phyloP scores from a whole-genome alignment of 1,139 yeast genomes.

The Casaregolazyma lundiana region DNA sequence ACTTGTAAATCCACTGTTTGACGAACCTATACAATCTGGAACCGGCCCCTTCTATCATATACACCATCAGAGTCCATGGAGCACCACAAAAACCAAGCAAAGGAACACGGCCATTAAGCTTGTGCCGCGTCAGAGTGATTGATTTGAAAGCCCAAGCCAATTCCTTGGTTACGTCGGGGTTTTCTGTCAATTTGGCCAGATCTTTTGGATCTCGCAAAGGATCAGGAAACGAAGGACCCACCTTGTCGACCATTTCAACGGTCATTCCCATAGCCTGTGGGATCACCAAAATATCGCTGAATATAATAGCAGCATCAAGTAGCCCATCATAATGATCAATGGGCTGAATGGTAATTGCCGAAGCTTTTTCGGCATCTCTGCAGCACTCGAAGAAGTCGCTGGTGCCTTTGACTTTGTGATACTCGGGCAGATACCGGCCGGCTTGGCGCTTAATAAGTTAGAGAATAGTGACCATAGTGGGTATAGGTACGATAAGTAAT shows the following conservation, averaged over 20 bases:
- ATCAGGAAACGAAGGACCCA: slow-evolving; percentile 88
- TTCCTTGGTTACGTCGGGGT: slow-evolving; percentile 65
- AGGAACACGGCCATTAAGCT: slow-evolving; percentile 86
- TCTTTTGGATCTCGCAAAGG: slow-evolving; percentile 79
- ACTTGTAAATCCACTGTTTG: slow-evolving; percentile 84
- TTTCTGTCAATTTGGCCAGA: slow-evolving; percentile 48
- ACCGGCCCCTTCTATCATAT: slow-evolving; percentile 98
- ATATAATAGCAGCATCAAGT: slow-evolving; percentile 93
- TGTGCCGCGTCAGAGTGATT: slow-evolving; percentile 77
- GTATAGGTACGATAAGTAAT: too few relatives aligned
- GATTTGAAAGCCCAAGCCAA: slow-evolving; percentile 94
- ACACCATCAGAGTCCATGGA: slow-evolving; percentile 94
- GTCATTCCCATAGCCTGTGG: slow-evolving; percentile 99
- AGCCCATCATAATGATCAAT: slow-evolving; percentile 83
- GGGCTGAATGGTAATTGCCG: slow-evolving; percentile 94
- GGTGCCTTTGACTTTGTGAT: slow-evolving; percentile 81
- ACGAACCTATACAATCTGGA: slow-evolving; percentile 86
- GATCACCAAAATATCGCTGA: slow-evolving; percentile 89
- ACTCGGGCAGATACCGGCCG: slow-evolving; percentile 66
- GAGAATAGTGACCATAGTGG: slow-evolving; percentile 6
- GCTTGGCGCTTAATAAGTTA: slow-evolving; percentile 56
- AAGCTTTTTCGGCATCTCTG: slow-evolving; percentile 87
- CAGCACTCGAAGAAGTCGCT: slow-evolving; percentile 92
- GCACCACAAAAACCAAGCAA: slow-evolving; percentile 95
- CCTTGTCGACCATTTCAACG: slow-evolving; percentile 89